Conservation (phyloP, 257 asterid genomes). For the Handroanthus guayacan region DNA sequence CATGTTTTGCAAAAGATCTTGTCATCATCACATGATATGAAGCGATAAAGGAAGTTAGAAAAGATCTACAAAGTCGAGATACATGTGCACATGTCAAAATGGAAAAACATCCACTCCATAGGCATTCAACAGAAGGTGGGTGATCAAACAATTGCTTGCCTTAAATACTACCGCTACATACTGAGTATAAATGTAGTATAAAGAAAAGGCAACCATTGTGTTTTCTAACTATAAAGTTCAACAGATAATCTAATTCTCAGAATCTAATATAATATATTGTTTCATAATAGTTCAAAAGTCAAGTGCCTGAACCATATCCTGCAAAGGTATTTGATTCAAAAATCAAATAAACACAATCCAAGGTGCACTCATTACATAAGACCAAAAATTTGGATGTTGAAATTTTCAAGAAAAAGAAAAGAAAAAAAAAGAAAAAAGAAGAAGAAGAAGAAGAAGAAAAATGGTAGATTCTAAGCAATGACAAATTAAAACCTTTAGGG, state of each 20-base stretch:
- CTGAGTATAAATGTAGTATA: not conserved
- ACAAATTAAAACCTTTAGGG: slow-evolving; percentile 3
- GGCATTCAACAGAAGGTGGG: not conserved
- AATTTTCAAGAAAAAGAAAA: not conserved
- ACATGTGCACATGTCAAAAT: slow-evolving; percentile 4
- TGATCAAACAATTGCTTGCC: not conserved
- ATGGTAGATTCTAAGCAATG: slow-evolving; percentile 4
- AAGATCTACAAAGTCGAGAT: not conserved
- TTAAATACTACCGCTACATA: not conserved
- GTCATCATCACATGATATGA: slow-evolving; percentile 17
- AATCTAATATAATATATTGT: not conserved
- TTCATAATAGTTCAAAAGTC: slow-evolving; percentile 1
- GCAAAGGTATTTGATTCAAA: not conserved
- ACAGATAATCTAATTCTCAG: not conserved
- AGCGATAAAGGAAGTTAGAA: slow-evolving; percentile 14
- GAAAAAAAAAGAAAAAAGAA: too few species aligned
- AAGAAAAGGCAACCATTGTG: not conserved
- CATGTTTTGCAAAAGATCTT: not conserved
- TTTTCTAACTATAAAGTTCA: not conserved
- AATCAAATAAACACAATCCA: not conserved
- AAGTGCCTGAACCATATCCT: slow-evolving; percentile 9
- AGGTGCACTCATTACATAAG: not conserved
- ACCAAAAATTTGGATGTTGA: slow-evolving; percentile 2
- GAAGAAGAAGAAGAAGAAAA: not conserved
- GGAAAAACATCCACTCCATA: not conserved